These are phyloP conservation scores for Aspergillus egyptiacus DNA, from an alignment of 495 filamentous ascomycete species.

Conservation along the genomic window DNA sequence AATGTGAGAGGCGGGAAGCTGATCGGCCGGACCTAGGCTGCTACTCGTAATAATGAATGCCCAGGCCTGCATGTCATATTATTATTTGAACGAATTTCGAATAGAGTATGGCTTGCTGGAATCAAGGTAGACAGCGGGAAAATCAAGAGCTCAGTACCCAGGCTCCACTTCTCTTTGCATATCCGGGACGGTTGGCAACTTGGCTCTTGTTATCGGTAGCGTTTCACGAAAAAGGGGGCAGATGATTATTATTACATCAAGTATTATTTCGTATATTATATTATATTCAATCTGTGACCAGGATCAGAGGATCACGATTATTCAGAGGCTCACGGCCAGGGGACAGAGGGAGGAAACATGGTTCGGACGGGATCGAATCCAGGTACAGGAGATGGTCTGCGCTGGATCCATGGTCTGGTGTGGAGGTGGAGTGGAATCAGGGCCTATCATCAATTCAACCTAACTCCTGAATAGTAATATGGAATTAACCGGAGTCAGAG, in stretches of 20 bases:
- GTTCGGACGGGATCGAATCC: conserved; percentile 9
- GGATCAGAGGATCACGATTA: too few species aligned
- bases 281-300: too few species aligned
- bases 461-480: neutral
- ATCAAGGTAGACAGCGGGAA: too few species aligned
- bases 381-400: conserved; percentile 15
- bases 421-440: conserved; percentile 13
- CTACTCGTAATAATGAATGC: neutral
- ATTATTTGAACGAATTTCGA: neutral
- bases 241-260: neutral
- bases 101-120: neutral
- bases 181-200: neutral
- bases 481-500: neutral
- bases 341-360: conserved; percentile 7
- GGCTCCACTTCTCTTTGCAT: neutral
- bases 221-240: neutral
- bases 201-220: too few species aligned
- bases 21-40: conserved; percentile 16
- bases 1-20: conserved; percentile 11
- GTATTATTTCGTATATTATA: too few species aligned
- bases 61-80: neutral
- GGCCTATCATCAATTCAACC: too few species aligned
- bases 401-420: conserved; percentile 14
- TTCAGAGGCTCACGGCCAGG: too few species aligned
- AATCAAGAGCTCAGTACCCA: too few species aligned